phyloP scores from a whole-genome alignment of 2,329 filamentous ascomycete genomes.

The Penicillium sp. region DNA sequence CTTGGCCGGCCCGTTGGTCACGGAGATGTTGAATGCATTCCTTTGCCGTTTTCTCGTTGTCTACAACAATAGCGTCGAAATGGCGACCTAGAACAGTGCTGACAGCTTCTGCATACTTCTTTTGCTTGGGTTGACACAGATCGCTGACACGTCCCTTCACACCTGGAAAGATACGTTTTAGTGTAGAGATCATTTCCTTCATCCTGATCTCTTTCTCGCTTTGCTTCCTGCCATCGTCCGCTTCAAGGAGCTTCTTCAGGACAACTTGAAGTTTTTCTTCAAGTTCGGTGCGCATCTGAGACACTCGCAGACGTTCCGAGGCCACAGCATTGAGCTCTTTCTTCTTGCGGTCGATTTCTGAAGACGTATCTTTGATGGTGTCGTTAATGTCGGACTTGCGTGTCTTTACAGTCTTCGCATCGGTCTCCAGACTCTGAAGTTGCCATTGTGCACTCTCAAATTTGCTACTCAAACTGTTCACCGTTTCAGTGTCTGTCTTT shows the following conservation, averaged over 20 bases:
- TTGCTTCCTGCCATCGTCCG: constrained; percentile 79
- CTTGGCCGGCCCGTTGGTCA: constrained; percentile 78
- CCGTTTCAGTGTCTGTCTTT: constrained; percentile 86
- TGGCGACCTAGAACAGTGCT: constrained; percentile 87
- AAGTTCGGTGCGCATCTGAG: constrained; percentile 78
- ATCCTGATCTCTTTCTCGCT: constrained; percentile 74
- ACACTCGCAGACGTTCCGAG: constrained; percentile 75
- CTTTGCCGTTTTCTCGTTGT: constrained; percentile 88
- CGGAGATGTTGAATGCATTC: constrained; percentile 94
- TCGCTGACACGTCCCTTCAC: constrained; percentile 88
- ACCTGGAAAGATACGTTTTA: constrained; percentile 88
- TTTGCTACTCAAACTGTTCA: constrained; percentile 83
- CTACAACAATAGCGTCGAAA: constrained; percentile 91
- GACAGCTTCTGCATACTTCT: constrained; percentile 91
- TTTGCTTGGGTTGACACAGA: constrained; percentile 92
- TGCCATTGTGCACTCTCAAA: constrained; percentile 74
- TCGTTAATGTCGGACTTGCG: constrained; percentile 62
- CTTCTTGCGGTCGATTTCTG: constrained; percentile 82
- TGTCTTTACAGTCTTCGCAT: constrained; percentile 65
- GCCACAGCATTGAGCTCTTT: constrained; percentile 82
- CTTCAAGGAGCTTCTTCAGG: constrained; percentile 74
- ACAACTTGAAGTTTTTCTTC: constrained; percentile 88
- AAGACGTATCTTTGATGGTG: constrained; percentile 62
- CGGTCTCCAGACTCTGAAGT: constrained; percentile 68
- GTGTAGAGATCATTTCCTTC: constrained; percentile 76